Base-by-base conservation (phyloP, 2,329 filamentous ascomycete genomes). In the Malbranchea cinnamomea region DNA sequence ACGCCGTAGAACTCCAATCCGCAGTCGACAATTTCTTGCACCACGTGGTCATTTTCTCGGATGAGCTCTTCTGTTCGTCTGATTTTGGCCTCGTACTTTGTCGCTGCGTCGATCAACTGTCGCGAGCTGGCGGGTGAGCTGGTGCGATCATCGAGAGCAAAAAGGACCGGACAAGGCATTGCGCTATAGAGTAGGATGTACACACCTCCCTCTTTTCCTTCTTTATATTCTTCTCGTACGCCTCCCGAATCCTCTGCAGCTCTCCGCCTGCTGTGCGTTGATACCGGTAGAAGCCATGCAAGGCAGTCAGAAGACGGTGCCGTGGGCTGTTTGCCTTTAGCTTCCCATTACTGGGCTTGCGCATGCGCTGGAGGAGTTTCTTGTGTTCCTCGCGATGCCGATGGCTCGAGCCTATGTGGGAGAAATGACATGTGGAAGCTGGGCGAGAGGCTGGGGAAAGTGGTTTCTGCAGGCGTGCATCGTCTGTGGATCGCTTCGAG, bases 21-120 rank as follows among this genome's bases (percentile, higher is more conserved):
- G 10, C 52, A 35, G 1, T 54, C 34, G 1, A 68, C 56, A 17
- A 71, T 66, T 6, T 45, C 47, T 18, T 59, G 45, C 19, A 63
- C 67, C 2, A 71, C 36, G 1, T 46, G 35, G 6, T 61, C 57
- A 38, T 71, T 71, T 4, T 44, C 37, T 2, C 45, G 44, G 9
- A 69, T 49, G 4, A 64, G 49, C 13, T 52, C 35, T 7, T 65
- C 58, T 6, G 61, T 48, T 1, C 49, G 48, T 9, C 54, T 46
- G 11, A 71, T 59, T 37, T 67, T 71, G 34, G 68, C 62, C 2
- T 65, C 63, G 41, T 72, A 77, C 26, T 67, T 57, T 23, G 74
- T 46, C 2, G 62, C 51, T n/a, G 65, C 62, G 37, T 74, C 68
- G 2, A 77, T 60, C 2, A 67, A 14, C 59, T 65, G n/a, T n/a